Conservation (phyloP, 1,139 yeast species). For the Hansenula sp. region DNA sequence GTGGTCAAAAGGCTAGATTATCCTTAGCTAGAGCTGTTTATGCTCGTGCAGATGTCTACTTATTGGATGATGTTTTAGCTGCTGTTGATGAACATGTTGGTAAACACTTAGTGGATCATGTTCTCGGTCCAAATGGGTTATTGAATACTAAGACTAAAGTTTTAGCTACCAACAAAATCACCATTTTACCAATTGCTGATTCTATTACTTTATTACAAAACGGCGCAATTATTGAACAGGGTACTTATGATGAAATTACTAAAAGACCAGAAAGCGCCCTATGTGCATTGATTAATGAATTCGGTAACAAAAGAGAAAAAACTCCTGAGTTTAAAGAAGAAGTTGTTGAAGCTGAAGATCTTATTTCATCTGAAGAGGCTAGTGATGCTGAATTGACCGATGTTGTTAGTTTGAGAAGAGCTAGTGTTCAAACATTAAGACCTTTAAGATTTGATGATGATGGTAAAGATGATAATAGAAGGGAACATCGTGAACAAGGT, state of each 20-base stretch:
- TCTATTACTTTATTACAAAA: slow-evolving; percentile 67
- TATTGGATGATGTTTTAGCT: slow-evolving; percentile 89
- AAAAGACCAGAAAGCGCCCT: slow-evolving; percentile 50
- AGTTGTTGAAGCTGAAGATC: slow-evolving; percentile 20
- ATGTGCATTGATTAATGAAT: slow-evolving; percentile 65
- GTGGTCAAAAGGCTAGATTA: slow-evolving; percentile 95
- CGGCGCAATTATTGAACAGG: slow-evolving; percentile 79
- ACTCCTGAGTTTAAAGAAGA: slow-evolving; percentile 10
- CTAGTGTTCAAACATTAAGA: slow-evolving; percentile 58
- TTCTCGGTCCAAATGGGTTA: slow-evolving; percentile 78
- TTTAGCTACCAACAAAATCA: slow-evolving; percentile 85
- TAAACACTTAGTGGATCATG: slow-evolving; percentile 73
- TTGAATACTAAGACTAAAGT: slow-evolving; percentile 72
- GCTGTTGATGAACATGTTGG: slow-evolving; percentile 97
- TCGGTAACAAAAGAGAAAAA: slow-evolving; percentile 50
- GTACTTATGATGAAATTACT: slow-evolving; percentile 59
- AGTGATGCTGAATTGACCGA: slow-evolving; percentile 23
- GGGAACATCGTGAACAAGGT: slow-evolving; percentile 89
- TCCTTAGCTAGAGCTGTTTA: slow-evolving; percentile 94
- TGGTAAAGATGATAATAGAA: slow-evolving; percentile 42
- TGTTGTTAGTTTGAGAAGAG: slow-evolving; percentile 57
- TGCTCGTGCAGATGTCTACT: slow-evolving; percentile 87
- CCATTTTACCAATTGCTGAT: slow-evolving; percentile 78
- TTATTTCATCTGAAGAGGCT: slow-evolving; percentile 23
- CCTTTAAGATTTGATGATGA: slow-evolving; percentile 39